Conservation (phyloP, 2,329 filamentous ascomycete genomes). For the Fusarium sp. region DNA sequence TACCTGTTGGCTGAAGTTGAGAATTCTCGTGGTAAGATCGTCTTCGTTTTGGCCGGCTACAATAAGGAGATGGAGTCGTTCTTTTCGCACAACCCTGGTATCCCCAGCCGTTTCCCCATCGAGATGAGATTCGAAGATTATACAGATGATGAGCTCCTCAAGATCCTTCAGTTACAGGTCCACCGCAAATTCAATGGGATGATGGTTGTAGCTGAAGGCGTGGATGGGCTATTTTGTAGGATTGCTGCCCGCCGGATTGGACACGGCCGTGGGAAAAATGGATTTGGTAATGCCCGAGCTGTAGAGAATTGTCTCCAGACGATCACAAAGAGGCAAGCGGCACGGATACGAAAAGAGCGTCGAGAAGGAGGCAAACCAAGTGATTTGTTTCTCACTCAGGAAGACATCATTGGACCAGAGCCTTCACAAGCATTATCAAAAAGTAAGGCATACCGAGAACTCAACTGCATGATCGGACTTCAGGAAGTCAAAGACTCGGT, state of each 20-base stretch:
- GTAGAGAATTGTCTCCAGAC: constrained; percentile 71
- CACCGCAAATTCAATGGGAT: constrained; percentile 62
- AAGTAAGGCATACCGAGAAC: constrained; percentile 67
- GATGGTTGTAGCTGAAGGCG: constrained; percentile 72
- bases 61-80: constrained; percentile 80
- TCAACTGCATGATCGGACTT: constrained; percentile 71
- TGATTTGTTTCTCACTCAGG: constrained; percentile 70
- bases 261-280: constrained; percentile 69
- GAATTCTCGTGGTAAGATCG: constrained; percentile 75
- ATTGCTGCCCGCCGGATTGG: constrained; percentile 73
- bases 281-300: constrained; percentile 79
- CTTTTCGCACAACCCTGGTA: constrained; percentile 78
- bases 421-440: constrained; percentile 64
- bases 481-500: constrained; percentile 72
- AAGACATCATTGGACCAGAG: constrained; percentile 79
- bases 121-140: constrained; percentile 78
- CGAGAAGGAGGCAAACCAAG: constrained; percentile 58
- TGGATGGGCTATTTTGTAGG: constrained; percentile 70
- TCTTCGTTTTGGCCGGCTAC: constrained; percentile 81
- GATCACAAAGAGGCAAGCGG: constrained; percentile 70
- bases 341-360: constrained; percentile 64
- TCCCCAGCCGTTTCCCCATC: constrained; percentile 76
- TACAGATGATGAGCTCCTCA: constrained; percentile 70
- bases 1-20: constrained; percentile 79
- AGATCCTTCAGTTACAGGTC: constrained; percentile 69